A percentile compares a stretch with the other conserved stretches of the same genome.
Conservation (phyloP, 2,329 filamentous ascomycete genomes). For the Fusarium solani-melongenae region DNA sequence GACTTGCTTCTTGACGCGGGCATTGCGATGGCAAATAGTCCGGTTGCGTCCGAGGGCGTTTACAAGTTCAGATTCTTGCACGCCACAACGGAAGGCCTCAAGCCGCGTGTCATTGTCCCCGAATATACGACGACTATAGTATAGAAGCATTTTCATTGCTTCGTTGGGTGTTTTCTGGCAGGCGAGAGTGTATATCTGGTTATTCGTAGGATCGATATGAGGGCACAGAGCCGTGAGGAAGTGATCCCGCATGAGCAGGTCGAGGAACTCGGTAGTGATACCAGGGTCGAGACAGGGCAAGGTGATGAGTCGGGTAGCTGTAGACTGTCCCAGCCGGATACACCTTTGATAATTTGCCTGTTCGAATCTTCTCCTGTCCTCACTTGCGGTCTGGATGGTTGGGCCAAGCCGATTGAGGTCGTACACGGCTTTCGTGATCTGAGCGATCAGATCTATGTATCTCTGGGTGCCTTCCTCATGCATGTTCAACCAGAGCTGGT, state of each 20-base stretch:
- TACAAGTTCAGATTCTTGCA: neutral
- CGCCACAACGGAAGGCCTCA: neutral
- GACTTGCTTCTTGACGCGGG: neutral
- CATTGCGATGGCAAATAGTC: neutral
- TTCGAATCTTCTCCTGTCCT: too few species aligned
- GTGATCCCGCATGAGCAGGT: conserved; percentile 5
- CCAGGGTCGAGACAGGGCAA: conserved; percentile 22
- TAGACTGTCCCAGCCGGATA: neutral
- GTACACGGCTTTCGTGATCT: neutral
- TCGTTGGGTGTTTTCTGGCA: neutral
- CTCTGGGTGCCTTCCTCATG: neutral
- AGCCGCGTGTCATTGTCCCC: neutral
- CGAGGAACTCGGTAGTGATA: conserved; percentile 12
- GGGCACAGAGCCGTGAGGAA: conserved; percentile 21
- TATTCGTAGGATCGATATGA: neutral
- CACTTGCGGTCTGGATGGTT: neutral
- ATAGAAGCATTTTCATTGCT: neutral
- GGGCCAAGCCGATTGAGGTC: conserved; percentile 5
- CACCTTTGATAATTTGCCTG: neutral
- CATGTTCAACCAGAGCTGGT: conserved; percentile 9
- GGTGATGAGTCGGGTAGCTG: neutral
- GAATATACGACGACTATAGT: neutral
- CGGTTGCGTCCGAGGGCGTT: conserved; percentile 5
- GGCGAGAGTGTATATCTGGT: neutral
- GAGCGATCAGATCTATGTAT: neutral